Evolutionary conservation across 2,329 filamentous ascomycete species (phyloP).

Genomic region (Aspergillus sclerotialis): DNA sequence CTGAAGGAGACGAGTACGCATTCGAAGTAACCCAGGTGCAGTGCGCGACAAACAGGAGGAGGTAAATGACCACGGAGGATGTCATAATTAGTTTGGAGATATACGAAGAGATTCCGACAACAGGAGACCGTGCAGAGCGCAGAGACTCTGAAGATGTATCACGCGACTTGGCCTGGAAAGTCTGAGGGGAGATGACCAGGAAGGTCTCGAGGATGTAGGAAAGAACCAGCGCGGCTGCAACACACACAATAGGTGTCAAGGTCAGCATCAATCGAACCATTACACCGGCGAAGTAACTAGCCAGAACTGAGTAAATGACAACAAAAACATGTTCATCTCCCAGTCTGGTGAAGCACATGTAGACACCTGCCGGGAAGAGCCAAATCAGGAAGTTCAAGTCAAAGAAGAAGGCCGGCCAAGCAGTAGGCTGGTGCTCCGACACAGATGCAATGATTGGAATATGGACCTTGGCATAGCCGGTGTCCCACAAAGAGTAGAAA

Average conservation of each 20-base stretch:
- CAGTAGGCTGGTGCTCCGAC: slow-evolving; percentile 96
- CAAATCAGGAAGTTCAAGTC: slow-evolving; percentile 97
- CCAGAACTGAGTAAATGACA: slow-evolving; percentile 92
- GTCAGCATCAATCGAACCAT: slow-evolving; percentile 99
- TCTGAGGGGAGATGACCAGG: slow-evolving; percentile 59
- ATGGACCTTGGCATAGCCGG: slow-evolving; percentile 96
- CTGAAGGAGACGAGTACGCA: slow-evolving; percentile 95
- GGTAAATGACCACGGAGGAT: slow-evolving; percentile 65
- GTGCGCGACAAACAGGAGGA: slow-evolving; percentile 90
- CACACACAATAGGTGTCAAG: slow-evolving; percentile 90
- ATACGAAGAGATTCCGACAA: slow-evolving; percentile 75
- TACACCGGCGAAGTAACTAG: slow-evolving; percentile 96
- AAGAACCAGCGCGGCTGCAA: slow-evolving; percentile 80
- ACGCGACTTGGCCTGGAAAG: slow-evolving; percentile 38
- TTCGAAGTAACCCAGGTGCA: slow-evolving; percentile 99
- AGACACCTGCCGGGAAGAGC: slow-evolving; percentile 97
- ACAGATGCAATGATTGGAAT: slow-evolving; percentile 99
- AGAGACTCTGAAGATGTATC: slow-evolving; percentile 41
- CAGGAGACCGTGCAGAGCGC: slow-evolving; percentile 62
- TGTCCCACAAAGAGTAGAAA: slow-evolving; percentile 99
- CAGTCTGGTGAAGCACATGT: slow-evolving; percentile 92
- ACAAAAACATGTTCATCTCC: slow-evolving; percentile 97
- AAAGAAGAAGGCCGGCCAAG: slow-evolving; percentile 99
- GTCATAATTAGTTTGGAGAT: slow-evolving; percentile 76
- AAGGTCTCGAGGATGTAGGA: slow-evolving; percentile 88